These are phyloP conservation scores for Ophiocordyceps robertsii DNA, from an alignment of 2,329 filamentous ascomycete species.

Conservation along the genomic window DNA sequence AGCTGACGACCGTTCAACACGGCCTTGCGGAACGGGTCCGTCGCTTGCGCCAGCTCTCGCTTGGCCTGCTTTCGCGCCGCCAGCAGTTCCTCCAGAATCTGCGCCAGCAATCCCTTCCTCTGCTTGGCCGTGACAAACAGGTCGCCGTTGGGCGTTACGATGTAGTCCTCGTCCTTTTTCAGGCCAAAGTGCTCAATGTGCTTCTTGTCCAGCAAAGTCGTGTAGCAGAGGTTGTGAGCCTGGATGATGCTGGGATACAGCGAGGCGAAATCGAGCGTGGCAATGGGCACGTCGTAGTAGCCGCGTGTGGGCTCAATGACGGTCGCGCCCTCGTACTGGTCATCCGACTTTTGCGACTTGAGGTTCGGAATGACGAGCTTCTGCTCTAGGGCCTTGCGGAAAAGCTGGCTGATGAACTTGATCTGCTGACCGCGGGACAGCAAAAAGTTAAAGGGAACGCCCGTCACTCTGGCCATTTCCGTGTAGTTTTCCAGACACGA, in stretches of 20 bases:
- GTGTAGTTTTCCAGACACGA: conserved; percentile 99
- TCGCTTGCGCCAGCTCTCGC: conserved; percentile 75
- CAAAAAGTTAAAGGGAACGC: conserved; percentile 92
- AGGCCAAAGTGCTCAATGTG: conserved; percentile 64
- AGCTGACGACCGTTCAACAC: conserved; percentile 95
- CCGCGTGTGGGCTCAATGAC: conserved; percentile 91
- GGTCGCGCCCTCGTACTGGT: conserved; percentile 94
- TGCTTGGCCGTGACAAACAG: conserved; percentile 81
- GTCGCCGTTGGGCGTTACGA: conserved; percentile 88
- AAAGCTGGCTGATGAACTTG: conserved; percentile 94
- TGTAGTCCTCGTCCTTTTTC: conserved; percentile 87
- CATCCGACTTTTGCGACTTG: conserved; percentile 54
- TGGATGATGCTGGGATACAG: conserved; percentile 98
- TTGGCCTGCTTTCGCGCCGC: conserved; percentile 91
- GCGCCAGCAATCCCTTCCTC: conserved; percentile 80
- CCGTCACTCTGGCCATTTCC: conserved; percentile 98
- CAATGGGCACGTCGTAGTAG: conserved; percentile 90
- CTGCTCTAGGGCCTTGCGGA: conserved; percentile 86
- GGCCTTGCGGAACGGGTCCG: conserved; percentile 93
- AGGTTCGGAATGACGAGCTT: conserved; percentile 89
- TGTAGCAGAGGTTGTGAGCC: conserved; percentile 97
- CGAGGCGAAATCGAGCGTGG: conserved; percentile 96
- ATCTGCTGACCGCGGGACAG: conserved; percentile 89
- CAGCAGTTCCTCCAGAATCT: conserved; percentile 90
- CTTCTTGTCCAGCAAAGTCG: conserved; percentile 63